phyloP scores from a whole-genome alignment of 495 filamentous ascomycete genomes.

The Daldinia bambusicola region DNA sequence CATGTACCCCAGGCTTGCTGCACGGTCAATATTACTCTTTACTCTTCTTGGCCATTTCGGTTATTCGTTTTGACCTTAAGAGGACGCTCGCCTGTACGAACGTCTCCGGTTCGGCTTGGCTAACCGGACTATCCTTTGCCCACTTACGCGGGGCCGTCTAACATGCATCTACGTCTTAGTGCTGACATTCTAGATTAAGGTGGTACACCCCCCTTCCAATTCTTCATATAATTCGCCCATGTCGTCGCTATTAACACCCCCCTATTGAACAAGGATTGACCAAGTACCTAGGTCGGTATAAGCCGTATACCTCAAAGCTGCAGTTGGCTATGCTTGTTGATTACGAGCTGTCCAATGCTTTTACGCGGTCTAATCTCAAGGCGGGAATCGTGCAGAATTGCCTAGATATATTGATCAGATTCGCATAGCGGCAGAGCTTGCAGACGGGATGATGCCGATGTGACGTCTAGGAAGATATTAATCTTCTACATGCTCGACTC shows the following conservation, averaged over 20 bases:
- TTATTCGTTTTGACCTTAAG: slow-evolving; percentile 6
- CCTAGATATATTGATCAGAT: slow-evolving; percentile 6
- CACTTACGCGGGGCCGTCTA: slow-evolving; percentile 41
- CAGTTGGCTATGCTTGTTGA: slow-evolving; percentile 19
- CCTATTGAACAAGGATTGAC: slow-evolving; percentile 19
- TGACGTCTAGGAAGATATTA: slow-evolving; percentile 12
- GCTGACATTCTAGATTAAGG: slow-evolving; percentile 37
- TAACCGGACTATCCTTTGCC: slow-evolving; percentile 32
- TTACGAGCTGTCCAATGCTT: slow-evolving; percentile 30
- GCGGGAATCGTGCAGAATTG: slow-evolving; percentile 26
- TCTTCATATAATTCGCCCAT: slow-evolving; percentile 28
- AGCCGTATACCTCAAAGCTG: slow-evolving; percentile 25
- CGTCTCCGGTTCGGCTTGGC: slow-evolving; percentile 27
- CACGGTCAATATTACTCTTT: slow-evolving; percentile 13
- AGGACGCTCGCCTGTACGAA: slow-evolving; percentile 2
- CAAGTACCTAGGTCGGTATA: slow-evolving; percentile 9
- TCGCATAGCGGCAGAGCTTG: background rate
- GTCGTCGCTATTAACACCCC: slow-evolving; percentile 31
- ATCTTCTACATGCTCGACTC: slow-evolving; percentile 8
- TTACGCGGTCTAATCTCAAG: slow-evolving; percentile 12
- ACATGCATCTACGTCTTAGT: slow-evolving; percentile 34
- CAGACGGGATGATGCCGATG: background rate
- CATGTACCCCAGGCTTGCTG: slow-evolving; percentile 4
- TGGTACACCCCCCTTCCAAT: slow-evolving; percentile 35
- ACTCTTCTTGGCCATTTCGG: slow-evolving; percentile 9